Base-by-base conservation (phyloP, 805 yeast genomes). In the Ogataea henricii region DNA sequence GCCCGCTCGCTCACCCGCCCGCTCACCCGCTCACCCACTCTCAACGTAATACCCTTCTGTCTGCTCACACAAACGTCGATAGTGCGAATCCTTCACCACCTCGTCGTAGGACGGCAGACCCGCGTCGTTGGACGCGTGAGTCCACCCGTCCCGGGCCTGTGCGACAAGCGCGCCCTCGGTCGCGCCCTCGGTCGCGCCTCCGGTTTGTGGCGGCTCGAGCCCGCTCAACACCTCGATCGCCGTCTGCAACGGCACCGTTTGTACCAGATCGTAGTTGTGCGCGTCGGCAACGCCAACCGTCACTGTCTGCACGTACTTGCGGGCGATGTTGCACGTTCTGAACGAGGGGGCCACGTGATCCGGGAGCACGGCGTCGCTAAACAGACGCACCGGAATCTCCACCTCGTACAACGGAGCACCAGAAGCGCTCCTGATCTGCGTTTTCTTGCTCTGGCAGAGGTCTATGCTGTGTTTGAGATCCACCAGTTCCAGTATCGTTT, bases 281-380 rank as follows among this genome's bases (percentile, higher is more conserved):
- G 46, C 21, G 2, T 57, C 59, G 1, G 59, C 46, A 21, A 73
- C 54, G 1, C 71, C 72, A 4, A 63, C 69, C 1, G 55, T 52
- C 10, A 77, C 56, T 32, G 56, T 61, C 34, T 79, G 45, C 4
- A 56, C 52, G 56, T 81, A 79, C n/a, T 49, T 53, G 32, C 86
- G 68, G 9, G 67, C 58, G 18, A 84, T 71, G 56, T 81, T 82
- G 56, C 87, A 82, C 4, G 82, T 74, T 21, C 59, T 63, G 60
- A 85, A 84, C 16, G 77, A 63, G 2, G 88, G 87, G 2, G 82
- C 66, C 3, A 78, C 64, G 35, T 69, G 55, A 39, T 71, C 74
- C 0, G 86, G 84, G 14, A 79, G 51, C 2, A 66, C 59, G 36
- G 79, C 72, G 50, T 69, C 70, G 21, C 65, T 54, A 49, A 67